Conservation (phyloP, 352 stramenopile genomes). For the Phytophthora pseudosyringae region DNA sequence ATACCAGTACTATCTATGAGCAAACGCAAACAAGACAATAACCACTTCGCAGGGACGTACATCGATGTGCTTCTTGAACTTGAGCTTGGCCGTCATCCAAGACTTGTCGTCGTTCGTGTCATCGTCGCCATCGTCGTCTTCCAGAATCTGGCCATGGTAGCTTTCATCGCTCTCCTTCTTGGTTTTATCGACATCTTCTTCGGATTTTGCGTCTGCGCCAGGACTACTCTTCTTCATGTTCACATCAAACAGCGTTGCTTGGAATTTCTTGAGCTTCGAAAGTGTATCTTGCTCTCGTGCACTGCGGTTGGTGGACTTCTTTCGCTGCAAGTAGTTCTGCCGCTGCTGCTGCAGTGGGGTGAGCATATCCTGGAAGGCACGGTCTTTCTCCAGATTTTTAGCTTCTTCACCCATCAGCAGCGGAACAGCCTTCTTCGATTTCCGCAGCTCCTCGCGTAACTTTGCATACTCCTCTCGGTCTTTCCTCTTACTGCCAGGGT, state of each 20-base stretch:
- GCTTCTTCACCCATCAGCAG: conserved; percentile 67
- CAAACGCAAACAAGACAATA: too few relatives aligned
- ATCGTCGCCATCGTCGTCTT: conserved; percentile 49
- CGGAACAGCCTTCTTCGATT: conserved; percentile 62
- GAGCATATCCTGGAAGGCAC: conserved; percentile 73
- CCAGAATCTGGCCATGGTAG: conserved; percentile 78
- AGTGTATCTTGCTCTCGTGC: conserved; percentile 75
- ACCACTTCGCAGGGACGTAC: conserved; percentile 35
- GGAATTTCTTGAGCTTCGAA: conserved; percentile 71
- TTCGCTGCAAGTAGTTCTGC: conserved; percentile 72
- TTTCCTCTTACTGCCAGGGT: conserved; percentile 26
- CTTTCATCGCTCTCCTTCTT: conserved; percentile 17
- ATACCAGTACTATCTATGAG: too few relatives aligned
- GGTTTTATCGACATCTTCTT: conserved; percentile 11
- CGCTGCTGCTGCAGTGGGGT: conserved; percentile 80
- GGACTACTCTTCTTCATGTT: conserved; percentile 32
- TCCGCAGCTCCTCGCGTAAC: conserved; percentile 71
- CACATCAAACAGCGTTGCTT: conserved; percentile 52
- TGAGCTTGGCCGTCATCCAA: conserved; percentile 89
- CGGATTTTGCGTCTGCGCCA: background rate
- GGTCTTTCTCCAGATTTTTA: conserved; percentile 58
- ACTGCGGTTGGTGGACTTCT: conserved; percentile 59
- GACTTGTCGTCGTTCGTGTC: conserved; percentile 57
- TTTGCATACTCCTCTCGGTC: conserved; percentile 70
- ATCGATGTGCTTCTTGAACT: conserved; percentile 91